A percentile compares a stretch with the other conserved stretches of the same genome.
These are phyloP conservation scores for Zygosaccharomyces sapae DNA, from an alignment of 1,139 yeast species.

Conservation along the genomic window DNA sequence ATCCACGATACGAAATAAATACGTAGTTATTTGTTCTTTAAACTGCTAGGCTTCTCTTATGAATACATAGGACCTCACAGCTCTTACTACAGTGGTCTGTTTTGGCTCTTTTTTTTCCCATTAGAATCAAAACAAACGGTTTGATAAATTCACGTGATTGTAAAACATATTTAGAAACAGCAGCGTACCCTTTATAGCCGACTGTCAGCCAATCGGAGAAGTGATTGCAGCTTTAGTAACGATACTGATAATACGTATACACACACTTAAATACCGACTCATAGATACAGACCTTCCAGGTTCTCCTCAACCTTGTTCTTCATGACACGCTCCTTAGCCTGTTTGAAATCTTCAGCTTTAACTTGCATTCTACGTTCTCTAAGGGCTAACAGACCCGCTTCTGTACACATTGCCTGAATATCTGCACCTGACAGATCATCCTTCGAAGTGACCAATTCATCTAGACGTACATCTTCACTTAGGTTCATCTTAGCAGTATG, in stretches of 20 bases:
- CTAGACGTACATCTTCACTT: slow-evolving; percentile 81
- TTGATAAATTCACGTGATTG: slow-evolving; percentile 1
- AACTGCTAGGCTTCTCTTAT: not conserved
- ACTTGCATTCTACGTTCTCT: slow-evolving; percentile 99
- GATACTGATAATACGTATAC: not conserved
- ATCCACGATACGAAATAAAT: not conserved
- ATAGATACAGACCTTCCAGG: slow-evolving; percentile 84
- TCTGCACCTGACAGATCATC: slow-evolving; percentile 98
- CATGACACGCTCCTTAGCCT: slow-evolving; percentile 94
- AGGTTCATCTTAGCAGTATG: slow-evolving; percentile 95
- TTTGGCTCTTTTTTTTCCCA: too few species aligned
- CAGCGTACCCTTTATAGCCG: too few species aligned
- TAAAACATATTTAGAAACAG: not conserved
- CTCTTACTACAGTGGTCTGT: slow-evolving; percentile 1
- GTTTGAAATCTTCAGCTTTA: slow-evolving; percentile 87
- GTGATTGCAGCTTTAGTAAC: not conserved
- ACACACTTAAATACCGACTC: slow-evolving; percentile 19
- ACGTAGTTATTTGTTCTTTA: not conserved
- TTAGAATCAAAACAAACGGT: slow-evolving; percentile 1
- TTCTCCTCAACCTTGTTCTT: slow-evolving; percentile 97
- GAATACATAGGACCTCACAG: slow-evolving; percentile 1
- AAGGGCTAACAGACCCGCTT: slow-evolving; percentile 92
- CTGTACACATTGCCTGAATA: slow-evolving; percentile 96
- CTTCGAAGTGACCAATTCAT: slow-evolving; percentile 83
- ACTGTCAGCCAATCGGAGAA: too few species aligned